A percentile compares a stretch with the other conserved stretches of the same genome.
phyloP scores from a whole-genome alignment of 106 monocot species.

The Vanilla planifolia region DNA sequence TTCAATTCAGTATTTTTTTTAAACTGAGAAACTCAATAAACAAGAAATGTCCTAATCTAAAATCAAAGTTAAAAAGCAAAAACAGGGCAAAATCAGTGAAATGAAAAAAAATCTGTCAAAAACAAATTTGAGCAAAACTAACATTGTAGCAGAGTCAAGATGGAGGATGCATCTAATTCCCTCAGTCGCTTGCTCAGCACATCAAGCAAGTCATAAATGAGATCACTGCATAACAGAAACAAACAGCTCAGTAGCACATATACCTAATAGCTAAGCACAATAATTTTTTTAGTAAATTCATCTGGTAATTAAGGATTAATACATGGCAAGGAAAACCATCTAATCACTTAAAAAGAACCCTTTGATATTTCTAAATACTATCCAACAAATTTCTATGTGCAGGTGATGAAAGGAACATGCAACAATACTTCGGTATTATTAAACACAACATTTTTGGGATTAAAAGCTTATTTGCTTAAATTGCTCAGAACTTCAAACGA shows the following conservation, averaged over 20 bases:
- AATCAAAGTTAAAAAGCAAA: not conserved
- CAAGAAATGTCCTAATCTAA: not conserved
- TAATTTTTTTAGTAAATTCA: too few relatives aligned
- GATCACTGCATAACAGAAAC: slow-evolving; percentile 54
- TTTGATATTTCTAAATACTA: too few relatives aligned
- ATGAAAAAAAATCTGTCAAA: not conserved
- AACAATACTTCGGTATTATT: too few relatives aligned
- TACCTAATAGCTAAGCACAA: not conserved
- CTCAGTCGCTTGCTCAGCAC: slow-evolving; percentile 74
- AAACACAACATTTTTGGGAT: too few relatives aligned
- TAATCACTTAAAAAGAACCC: too few relatives aligned
- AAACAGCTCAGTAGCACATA: not conserved
- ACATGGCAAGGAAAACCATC: too few relatives aligned
- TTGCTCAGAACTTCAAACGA: too few relatives aligned
- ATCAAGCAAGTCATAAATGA: slow-evolving; percentile 81
- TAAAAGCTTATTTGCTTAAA: too few relatives aligned
- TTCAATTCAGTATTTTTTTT: not conserved
- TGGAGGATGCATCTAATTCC: slow-evolving; percentile 80
- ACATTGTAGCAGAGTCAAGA: slow-evolving; percentile 77
- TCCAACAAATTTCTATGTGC: too few relatives aligned
- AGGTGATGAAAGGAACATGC: too few relatives aligned
- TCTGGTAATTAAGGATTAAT: too few relatives aligned
- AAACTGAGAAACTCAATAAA: not conserved
- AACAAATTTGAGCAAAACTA: slow-evolving; percentile 9
- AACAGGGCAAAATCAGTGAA: not conserved